Percentiles rank a stretch among this genome's conserved stretches.
phyloP scores from a whole-genome alignment of 202 grass and related monocot species.

The Dendrocalamus latiflorus region DNA sequence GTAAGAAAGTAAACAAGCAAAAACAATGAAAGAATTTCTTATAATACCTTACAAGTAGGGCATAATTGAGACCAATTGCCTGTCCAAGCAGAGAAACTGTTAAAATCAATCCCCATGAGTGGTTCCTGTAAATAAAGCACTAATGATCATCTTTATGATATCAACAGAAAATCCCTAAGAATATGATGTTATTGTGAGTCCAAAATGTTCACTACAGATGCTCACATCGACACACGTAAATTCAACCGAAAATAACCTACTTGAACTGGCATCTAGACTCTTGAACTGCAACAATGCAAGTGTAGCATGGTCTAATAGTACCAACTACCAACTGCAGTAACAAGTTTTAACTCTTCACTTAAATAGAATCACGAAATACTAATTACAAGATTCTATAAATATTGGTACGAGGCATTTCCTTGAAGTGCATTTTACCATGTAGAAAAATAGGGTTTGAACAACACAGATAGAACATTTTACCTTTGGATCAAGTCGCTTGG shows the following conservation, averaged over 20 bases:
- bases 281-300: neutral
- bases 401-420: neutral
- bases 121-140: no score
- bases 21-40: no score
- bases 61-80: no score
- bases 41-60: no score
- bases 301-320: neutral
- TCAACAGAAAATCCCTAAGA: no score
- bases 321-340: constrained; percentile 7
- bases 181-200: no score
- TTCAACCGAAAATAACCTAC: constrained; percentile 5
- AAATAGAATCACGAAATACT: neutral
- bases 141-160: no score
- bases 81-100: no score
- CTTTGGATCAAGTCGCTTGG: constrained; percentile 55
- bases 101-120: no score
- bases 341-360: constrained; percentile 11
- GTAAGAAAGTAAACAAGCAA: no score
- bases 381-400: neutral
- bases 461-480: constrained; percentile 19
- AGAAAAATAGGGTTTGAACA: constrained; percentile 21
- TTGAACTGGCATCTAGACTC: neutral
- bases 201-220: constrained; percentile 22
- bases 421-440: neutral
- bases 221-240: neutral